Evolutionary conservation across 176 grass and related monocot genomes (phyloP).

Genomic region (Cenchrus purpureus): DNA sequence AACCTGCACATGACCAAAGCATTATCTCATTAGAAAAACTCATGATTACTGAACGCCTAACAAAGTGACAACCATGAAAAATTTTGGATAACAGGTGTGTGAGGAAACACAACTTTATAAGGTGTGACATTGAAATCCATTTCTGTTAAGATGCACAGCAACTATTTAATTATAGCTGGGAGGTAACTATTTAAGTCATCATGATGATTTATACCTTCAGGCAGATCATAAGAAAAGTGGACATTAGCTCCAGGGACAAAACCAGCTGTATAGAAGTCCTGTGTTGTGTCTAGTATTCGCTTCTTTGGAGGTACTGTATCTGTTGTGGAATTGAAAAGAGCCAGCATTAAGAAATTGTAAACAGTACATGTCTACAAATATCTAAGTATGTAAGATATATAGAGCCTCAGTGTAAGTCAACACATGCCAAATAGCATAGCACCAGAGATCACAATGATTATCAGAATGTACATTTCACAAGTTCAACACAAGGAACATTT

Average conservation of each 20-base stretch:
- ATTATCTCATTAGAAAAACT: background rate
- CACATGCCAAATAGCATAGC: background rate
- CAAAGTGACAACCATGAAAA: conserved; percentile 2
- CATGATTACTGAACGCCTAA: conserved; percentile 23
- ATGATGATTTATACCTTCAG: conserved; percentile 63
- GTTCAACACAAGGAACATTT: conserved; percentile 20
- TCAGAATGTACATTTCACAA: conserved; percentile 6
- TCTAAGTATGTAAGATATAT: background rate
- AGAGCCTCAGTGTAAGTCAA: background rate
- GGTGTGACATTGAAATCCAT: background rate
- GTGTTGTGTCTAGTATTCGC: conserved; percentile 74
- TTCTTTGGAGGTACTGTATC: conserved; percentile 96
- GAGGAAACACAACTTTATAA: conserved; percentile 9
- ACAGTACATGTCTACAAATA: conserved; percentile 3
- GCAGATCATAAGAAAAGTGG: conserved; percentile 87
- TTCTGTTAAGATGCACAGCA: conserved; percentile 17
- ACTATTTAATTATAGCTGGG: background rate
- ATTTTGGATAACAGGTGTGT: background rate
- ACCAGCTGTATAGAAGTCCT: conserved; percentile 80
- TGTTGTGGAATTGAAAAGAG: conserved; percentile 45
- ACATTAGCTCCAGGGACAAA: conserved; percentile 95
- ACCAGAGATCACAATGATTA: conserved; percentile 3
- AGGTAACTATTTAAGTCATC: background rate
- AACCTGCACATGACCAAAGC: conserved; percentile 58
- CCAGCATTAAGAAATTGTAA: conserved; percentile 35